Conservation (phyloP, 176 grass and related monocot species). For the Cymbopogon citratus region DNA sequence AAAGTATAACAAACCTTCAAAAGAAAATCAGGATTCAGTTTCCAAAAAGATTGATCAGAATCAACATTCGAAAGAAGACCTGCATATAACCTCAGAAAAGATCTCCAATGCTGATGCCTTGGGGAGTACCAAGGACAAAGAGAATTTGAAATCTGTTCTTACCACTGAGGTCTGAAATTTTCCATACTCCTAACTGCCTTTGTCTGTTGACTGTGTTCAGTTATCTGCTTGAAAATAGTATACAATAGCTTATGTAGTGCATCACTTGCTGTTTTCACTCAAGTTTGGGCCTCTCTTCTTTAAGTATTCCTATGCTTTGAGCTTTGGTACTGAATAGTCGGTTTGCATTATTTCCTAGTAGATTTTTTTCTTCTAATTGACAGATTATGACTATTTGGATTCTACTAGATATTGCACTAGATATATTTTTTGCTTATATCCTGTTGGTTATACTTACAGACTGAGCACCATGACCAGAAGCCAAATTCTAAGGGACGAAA, state of each 20-base stretch:
- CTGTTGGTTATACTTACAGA: constrained; percentile 31
- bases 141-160: constrained; percentile 29
- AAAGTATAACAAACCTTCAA: constrained; percentile 35
- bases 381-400: not conserved
- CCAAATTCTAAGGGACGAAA: constrained; percentile 40
- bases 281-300: not conserved
- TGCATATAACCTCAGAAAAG: constrained; percentile 29
- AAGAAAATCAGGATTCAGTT: constrained; percentile 38
- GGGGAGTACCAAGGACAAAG: constrained; percentile 19
- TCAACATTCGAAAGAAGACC: constrained; percentile 37
- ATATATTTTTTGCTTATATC: constrained; percentile 7
- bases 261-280: no score
- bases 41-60: constrained; percentile 43
- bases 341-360: not conserved
- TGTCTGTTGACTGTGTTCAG: not conserved
- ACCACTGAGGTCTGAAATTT: constrained; percentile 26
- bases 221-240: not conserved
- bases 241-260: not conserved
- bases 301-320: not conserved
- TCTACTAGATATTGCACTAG: not conserved
- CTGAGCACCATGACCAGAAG: constrained; percentile 29
- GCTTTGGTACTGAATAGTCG: not conserved
- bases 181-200: not conserved
- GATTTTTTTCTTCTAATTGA: not conserved
- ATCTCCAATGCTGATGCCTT: constrained; percentile 13